A percentile compares a stretch with the other conserved stretches of the same genome.
Evolutionary conservation across 108 stramenopile species (phyloP).

Genomic region (Conticribra weissflogii): DNA sequence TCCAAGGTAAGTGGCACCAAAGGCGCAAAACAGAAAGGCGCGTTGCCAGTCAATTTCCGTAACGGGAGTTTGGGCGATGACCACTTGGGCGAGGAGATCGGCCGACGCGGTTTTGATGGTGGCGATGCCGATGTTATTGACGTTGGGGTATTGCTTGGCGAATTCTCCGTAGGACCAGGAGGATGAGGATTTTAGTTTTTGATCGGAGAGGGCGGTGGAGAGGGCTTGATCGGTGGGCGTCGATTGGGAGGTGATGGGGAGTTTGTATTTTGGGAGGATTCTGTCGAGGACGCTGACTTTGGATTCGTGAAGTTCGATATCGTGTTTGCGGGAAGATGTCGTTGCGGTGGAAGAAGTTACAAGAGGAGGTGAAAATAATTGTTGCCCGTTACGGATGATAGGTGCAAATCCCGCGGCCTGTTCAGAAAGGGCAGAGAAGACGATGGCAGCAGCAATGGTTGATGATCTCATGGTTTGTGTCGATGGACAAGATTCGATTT

Average conservation of each 20-base stretch:
- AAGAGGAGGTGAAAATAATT: neutral
- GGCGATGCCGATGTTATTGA: conserved; percentile 63
- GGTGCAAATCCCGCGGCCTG: neutral
- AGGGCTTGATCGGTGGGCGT: neutral
- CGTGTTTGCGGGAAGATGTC: neutral
- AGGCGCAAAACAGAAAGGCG: conserved; percentile 53
- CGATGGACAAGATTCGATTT: too few species aligned
- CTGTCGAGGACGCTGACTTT: neutral
- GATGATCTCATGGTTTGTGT: too few species aligned
- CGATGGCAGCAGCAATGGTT: neutral
- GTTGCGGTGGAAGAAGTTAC: too few species aligned
- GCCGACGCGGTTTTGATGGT: conserved; percentile 51
- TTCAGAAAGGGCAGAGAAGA: neutral
- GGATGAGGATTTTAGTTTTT: neutral
- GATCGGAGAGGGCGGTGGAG: neutral
- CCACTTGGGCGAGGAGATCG: conserved; percentile 58
- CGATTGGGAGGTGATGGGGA: too few species aligned
- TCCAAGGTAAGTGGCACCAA: conserved; percentile 62
- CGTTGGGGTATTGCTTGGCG: conserved; percentile 51
- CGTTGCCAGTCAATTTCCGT: conserved; percentile 55
- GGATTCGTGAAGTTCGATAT: neutral
- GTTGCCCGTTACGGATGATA: neutral
- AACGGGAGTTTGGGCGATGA: conserved; percentile 57
- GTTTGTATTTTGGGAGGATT: too few species aligned
- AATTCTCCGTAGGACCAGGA: conserved; percentile 53